phyloP scores from a whole-genome alignment of 805 yeast species.

The Vanderwaltozyma yarrowii region DNA sequence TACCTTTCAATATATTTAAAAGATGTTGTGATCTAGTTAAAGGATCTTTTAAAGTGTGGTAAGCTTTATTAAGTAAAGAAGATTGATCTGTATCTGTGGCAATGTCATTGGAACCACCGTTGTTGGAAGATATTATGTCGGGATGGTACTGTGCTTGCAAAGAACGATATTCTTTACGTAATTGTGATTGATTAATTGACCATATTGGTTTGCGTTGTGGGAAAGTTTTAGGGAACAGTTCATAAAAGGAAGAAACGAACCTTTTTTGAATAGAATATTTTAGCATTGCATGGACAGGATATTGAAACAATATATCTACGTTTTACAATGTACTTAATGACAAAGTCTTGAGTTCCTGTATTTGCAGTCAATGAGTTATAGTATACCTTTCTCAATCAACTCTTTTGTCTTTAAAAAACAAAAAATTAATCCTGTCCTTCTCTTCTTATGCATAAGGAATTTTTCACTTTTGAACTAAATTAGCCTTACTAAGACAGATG shows the following conservation, averaged over 20 bases:
- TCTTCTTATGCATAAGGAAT: too few species aligned
- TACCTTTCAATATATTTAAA: constrained; percentile 33
- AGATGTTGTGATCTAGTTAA: constrained; percentile 58
- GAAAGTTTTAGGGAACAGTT: constrained; percentile 66
- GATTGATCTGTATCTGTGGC: constrained; percentile 23
- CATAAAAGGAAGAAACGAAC: constrained; percentile 35
- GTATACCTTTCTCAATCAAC: too few species aligned
- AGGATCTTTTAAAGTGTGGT: constrained; percentile 60
- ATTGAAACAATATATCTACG: too few species aligned
- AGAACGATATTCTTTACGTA: constrained; percentile 65
- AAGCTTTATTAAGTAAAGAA: constrained; percentile 65
- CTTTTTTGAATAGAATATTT: constrained; percentile 3
- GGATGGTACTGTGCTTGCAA: constrained; percentile 78
- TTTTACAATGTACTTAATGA: too few species aligned
- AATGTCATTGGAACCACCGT: constrained; percentile 3
- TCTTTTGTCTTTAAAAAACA: too few species aligned
- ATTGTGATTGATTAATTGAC: constrained; percentile 39
- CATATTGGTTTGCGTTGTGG: constrained; percentile 64
- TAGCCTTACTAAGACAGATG: too few species aligned
- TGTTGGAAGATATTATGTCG: constrained; percentile 35
- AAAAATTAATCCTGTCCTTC: too few species aligned
- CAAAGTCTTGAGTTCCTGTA: too few species aligned
- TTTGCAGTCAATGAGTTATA: too few species aligned
- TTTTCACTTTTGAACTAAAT: too few species aligned
- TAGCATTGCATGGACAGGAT: not conserved